Base-by-base conservation (phyloP, 108 stramenopile species). In the Asterionellopsis glacialis region DNA sequence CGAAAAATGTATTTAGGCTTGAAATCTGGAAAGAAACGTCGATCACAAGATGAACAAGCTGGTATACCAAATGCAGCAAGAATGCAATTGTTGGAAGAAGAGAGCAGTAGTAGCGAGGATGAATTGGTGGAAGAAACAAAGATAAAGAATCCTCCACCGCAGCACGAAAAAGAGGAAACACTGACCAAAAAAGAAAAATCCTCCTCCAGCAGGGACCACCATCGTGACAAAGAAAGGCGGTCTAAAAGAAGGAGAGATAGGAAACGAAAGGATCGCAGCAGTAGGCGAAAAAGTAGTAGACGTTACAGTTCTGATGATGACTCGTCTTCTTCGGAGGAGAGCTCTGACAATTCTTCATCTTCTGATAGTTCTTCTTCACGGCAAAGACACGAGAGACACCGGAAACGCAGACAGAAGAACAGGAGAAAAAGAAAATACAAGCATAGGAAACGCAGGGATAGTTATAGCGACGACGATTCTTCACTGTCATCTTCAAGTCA, bases 51-150 rank as follows among this genome's bases (percentile, higher is more conserved):
- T 54, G 67, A 25, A 9, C 51, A 44, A 57, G 49, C 15, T 24
- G 18, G 62, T 15, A 39, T 11, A 64, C 51, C 65, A 52, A 21
- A 40, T 59, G 11, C 11, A 67, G 70, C 45, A 41, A 44, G 69
- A 69, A 41, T 64, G 18, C 69, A 70, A 26, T 56, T 75, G 53
- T 69, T 84, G 41, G 66, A 73, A 49, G 79, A 88, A 57, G 85
- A 81, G 24, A 80, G 74, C 42, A 87, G 81, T 55, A 85, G 84
- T 49, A 81, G 80, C 49, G 87, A 89, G 62, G 91, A 93, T n/a
- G 91, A 93, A 41, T 82, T 80, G 61, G 76, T 85, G 11, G 50
- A 61, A 19, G 77, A 59, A 49, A 69, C 10, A 56, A 40, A 14
- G 70, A 69, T 5, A 56, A 40, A 14, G 70, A 70, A 51, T 56